Conservation (phyloP, 2,329 filamentous ascomycete genomes). For the Venturiaceae sp. region DNA sequence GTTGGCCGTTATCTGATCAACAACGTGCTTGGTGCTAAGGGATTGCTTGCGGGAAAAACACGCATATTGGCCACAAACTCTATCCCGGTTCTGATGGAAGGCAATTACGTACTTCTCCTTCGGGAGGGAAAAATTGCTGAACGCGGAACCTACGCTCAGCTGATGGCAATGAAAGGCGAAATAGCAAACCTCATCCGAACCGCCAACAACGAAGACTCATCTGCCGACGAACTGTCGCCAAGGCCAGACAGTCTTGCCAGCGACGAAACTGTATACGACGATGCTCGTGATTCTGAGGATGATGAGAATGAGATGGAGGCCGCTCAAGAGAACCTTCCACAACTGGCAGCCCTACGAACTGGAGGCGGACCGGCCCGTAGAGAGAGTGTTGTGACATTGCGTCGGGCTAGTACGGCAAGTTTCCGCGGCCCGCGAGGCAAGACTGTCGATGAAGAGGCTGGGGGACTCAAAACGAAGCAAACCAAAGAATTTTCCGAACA, state of each 20-base stretch:
- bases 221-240: neutral
- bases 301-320: conserved; percentile 43
- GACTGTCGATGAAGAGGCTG: conserved; percentile 72
- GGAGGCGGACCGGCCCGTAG: conserved; percentile 47
- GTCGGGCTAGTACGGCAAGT: conserved; percentile 84
- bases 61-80: conserved; percentile 91
- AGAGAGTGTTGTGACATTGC: conserved; percentile 66
- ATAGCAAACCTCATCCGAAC: conserved; percentile 77
- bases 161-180: conserved; percentile 89
- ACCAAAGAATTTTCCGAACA: conserved; percentile 83
- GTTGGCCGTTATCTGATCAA: conserved; percentile 93
- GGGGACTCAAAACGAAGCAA: conserved; percentile 65
- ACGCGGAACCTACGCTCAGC: conserved; percentile 79
- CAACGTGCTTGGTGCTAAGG: conserved; percentile 78
- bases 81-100: conserved; percentile 80
- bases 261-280: conserved; percentile 40
- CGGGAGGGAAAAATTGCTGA: conserved; percentile 77
- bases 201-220: conserved; percentile 46
- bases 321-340: conserved; percentile 61
- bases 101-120: conserved; percentile 79
- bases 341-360: conserved; percentile 63
- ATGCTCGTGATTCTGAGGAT: conserved; percentile 34
- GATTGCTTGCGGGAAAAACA: conserved; percentile 76
- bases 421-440: conserved; percentile 82
- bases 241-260: conserved; percentile 9